Conservation (phyloP, 192 early-diverging fungal genomes). For the Linnemannia exigua region DNA sequence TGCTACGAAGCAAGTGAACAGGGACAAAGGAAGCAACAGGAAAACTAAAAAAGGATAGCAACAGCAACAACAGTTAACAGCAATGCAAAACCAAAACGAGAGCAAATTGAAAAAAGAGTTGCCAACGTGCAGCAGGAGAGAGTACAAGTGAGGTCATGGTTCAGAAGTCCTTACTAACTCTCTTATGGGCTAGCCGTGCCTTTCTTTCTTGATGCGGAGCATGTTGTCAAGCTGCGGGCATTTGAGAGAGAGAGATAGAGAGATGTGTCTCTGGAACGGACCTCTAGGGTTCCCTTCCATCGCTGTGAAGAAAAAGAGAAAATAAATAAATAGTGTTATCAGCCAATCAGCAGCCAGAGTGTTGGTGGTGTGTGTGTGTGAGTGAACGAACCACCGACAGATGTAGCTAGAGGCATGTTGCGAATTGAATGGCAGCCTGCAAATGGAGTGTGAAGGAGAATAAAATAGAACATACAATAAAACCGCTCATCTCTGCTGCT, state of each 20-base stretch:
- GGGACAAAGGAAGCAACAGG: not conserved
- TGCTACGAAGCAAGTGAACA: not conserved
- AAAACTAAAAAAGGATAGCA: conserved; percentile 3
- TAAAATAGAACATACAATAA: not conserved
- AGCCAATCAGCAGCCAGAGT: not conserved
- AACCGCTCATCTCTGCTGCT: not conserved
- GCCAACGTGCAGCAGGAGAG: not conserved
- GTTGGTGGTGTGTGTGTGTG: not conserved
- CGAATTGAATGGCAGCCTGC: not conserved
- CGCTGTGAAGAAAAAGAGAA: not conserved
- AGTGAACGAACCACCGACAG: not conserved
- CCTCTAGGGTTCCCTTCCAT: conserved; percentile 6
- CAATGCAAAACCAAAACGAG: conserved; percentile 1
- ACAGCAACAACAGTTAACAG: not conserved
- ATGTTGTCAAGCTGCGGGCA: no score
- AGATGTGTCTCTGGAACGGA: not conserved
- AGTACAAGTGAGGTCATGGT: not conserved
- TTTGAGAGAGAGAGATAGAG: no score
- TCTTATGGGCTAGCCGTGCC: conserved; percentile 8
- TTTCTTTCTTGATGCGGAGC: not conserved
- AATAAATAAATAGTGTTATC: not conserved
- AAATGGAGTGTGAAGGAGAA: not conserved
- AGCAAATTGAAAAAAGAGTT: not conserved
- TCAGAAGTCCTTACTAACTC: not conserved
- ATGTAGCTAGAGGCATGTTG: not conserved